Percentiles rank a stretch among this genome's conserved stretches.
phyloP scores from a whole-genome alignment of 2,329 filamentous ascomycete species.

The Atkinsonella texensis region DNA sequence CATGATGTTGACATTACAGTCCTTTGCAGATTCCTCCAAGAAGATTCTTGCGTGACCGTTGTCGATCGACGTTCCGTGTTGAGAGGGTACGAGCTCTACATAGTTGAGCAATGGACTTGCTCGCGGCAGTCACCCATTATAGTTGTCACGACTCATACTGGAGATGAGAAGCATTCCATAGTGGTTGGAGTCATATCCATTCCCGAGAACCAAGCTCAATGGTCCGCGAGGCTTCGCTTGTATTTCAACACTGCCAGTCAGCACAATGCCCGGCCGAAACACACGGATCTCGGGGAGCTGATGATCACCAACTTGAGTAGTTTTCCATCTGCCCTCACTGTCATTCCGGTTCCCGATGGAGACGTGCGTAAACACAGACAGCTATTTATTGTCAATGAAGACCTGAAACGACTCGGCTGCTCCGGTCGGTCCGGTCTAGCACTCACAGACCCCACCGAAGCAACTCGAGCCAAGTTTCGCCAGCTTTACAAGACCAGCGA shows the following conservation, averaged over 20 bases:
- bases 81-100: conserved; percentile 79
- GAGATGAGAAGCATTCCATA: conserved; percentile 68
- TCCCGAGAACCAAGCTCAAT: conserved; percentile 64
- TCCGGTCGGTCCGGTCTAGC: conserved; percentile 81
- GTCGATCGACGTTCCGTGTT: conserved; percentile 60
- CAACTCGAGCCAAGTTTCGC: conserved; percentile 81
- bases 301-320: conserved; percentile 92
- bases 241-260: conserved; percentile 82
- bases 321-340: conserved; percentile 82
- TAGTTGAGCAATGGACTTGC: conserved; percentile 97
- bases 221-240: conserved; percentile 66
- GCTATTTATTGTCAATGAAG: conserved; percentile 86
- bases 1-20: conserved; percentile 4
- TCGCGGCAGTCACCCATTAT: conserved; percentile 83
- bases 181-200: conserved; percentile 70
- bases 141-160: conserved; percentile 86
- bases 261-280: conserved; percentile 72
- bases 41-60: conserved; percentile 65
- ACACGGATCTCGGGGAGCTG: conserved; percentile 70
- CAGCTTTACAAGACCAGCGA: conserved; percentile 84
- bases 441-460: conserved; percentile 62
- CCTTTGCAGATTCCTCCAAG: conserved; percentile 58
- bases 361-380: conserved; percentile 70
- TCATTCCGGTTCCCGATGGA: conserved; percentile 82
- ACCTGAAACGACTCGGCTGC: conserved; percentile 84